Evolutionary conservation across 495 filamentous ascomycete genomes (phyloP).

Genomic region (Penicillium waksmanii): DNA sequence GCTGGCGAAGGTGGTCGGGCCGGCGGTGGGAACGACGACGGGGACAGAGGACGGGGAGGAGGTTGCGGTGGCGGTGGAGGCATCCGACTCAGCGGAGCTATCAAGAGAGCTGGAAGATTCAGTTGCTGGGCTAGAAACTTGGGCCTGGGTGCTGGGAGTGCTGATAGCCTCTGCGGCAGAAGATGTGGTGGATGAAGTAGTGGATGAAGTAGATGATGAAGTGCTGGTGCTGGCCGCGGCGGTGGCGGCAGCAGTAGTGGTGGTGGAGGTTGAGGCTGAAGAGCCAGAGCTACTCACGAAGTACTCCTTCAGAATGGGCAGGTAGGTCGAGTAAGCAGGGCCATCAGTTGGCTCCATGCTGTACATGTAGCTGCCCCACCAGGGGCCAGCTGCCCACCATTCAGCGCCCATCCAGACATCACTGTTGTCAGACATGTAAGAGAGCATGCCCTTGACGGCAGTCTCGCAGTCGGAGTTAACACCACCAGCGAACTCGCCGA

Average conservation of each 20-base stretch:
- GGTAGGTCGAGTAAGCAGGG: conserved; percentile 49
- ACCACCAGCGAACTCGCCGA: conserved; percentile 76
- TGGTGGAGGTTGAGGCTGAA: not conserved
- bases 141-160: conserved; percentile 22
- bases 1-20: conserved; percentile 21
- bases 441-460: conserved; percentile 67
- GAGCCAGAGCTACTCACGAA: conserved; percentile 24
- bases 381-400: conserved; percentile 72
- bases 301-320: conserved; percentile 40
- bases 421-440: conserved; percentile 57
- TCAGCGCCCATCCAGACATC: conserved; percentile 73
- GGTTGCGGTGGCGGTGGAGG: conserved; percentile 1
- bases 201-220: conserved; percentile 4
- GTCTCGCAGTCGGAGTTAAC: conserved; percentile 65
- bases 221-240: conserved; percentile 1
- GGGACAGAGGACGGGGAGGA: conserved; percentile 5
- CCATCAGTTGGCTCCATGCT: conserved; percentile 61
- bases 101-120: conserved; percentile 11
- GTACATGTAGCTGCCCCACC: conserved; percentile 63
- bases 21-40: conserved; percentile 16
- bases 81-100: not conserved
- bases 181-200: conserved; percentile 14
- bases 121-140: conserved; percentile 15
- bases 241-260: conserved; percentile 1
- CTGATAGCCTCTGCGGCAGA: conserved; percentile 13